Evolutionary conservation across 140 eudicot genomes (phyloP).

Genomic region (Oenanthe javanica): DNA sequence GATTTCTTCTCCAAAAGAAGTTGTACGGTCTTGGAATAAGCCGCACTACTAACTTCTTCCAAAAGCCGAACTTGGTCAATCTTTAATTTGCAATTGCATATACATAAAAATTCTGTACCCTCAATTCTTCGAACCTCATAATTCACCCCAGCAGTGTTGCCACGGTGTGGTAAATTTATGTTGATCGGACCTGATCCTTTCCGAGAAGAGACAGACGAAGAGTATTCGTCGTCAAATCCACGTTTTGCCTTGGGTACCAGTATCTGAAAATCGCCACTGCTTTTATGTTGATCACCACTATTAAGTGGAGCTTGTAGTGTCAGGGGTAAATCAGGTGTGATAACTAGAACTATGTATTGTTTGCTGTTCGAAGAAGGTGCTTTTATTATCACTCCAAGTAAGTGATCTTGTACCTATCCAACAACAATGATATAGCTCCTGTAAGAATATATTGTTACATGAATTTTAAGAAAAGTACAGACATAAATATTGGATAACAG

Average conservation of each 20-base stretch:
- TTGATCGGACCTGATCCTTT: constrained; percentile 71
- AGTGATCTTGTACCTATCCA: constrained; percentile 81
- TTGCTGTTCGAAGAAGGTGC: constrained; percentile 53
- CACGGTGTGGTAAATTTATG: constrained; percentile 75
- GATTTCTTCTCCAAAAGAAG: constrained; percentile 49
- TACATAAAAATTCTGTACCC: constrained; percentile 57
- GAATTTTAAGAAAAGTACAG: neutral
- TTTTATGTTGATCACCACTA: constrained; percentile 24
- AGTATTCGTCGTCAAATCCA: constrained; percentile 76
- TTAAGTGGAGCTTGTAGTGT: constrained; percentile 25
- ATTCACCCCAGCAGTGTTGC: constrained; percentile 71
- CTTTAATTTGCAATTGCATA: constrained; percentile 67
- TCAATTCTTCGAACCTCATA: constrained; percentile 81
- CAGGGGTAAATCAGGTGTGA: constrained; percentile 71
- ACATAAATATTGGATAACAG: neutral
- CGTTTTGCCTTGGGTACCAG: constrained; percentile 83
- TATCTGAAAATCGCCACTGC: constrained; percentile 44
- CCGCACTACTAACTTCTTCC: constrained; percentile 74
- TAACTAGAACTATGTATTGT: constrained; percentile 67
- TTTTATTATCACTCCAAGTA: constrained; percentile 83
- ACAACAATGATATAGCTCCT: neutral
- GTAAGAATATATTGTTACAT: neutral
- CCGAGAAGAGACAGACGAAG: constrained; percentile 59
- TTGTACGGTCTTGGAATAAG: constrained; percentile 72
- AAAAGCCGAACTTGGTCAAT: constrained; percentile 86